phyloP scores from a whole-genome alignment of 225 moss, liverwort and hornwort genomes.

The Pseudoscleropodium purum region DNA sequence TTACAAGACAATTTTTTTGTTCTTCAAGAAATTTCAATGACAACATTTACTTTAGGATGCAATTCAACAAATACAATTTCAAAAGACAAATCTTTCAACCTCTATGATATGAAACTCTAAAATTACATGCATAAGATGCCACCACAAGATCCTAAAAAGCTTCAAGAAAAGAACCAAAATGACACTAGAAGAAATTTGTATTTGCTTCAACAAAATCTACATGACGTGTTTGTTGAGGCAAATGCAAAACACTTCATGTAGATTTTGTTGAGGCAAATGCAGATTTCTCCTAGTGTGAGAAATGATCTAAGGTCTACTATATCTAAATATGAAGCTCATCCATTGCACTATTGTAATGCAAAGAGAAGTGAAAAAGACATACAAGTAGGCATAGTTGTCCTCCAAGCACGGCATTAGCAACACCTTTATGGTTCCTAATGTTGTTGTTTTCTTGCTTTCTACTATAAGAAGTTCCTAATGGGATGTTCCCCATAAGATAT shows the following conservation, averaged over 20 bases:
- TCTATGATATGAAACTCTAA: neutral
- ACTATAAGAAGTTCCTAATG: neutral
- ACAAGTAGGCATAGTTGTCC: conserved; percentile 56
- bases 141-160: neutral
- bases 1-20: neutral
- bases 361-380: neutral
- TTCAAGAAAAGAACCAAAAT: neutral
- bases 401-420: conserved; percentile 39
- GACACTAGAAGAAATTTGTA: too few species aligned
- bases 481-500: too few species aligned
- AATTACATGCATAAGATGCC: neutral
- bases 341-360: neutral
- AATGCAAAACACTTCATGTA: too few species aligned
- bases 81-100: neutral
- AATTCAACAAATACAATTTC: neutral
- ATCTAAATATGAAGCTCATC: neutral
- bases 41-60: neutral
- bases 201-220: too few species aligned
- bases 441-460: neutral
- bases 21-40: neutral
- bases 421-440: conserved; percentile 23
- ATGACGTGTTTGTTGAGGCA: too few species aligned
- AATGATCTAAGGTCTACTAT: neutral
- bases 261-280: too few species aligned
- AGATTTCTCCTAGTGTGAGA: too few species aligned